Conservation (phyloP, 306 rosid species). For the Hippophae gyantsensis region DNA sequence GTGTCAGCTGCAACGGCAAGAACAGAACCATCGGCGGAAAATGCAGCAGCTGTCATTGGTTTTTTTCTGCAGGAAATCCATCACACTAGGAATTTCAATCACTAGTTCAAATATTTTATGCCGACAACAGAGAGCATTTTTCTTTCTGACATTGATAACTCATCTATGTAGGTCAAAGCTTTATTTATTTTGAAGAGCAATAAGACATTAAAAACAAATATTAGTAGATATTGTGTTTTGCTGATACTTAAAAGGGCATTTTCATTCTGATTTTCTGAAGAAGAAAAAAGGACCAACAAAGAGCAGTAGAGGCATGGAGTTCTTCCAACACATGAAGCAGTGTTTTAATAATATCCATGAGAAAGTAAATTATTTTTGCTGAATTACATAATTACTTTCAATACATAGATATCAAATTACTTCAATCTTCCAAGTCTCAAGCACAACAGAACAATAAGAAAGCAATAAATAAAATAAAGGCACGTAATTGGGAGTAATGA, state of each 20-base stretch:
- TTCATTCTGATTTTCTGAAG: not conserved
- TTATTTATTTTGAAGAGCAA: too few relatives aligned
- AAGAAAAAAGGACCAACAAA: not conserved
- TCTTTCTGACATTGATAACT: too few relatives aligned
- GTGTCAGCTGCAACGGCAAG: constrained; percentile 89
- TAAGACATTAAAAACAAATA: too few relatives aligned
- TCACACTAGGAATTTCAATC: constrained; percentile 15
- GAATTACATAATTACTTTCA: not conserved
- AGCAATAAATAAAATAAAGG: not conserved
- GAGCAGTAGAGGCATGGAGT: not conserved
- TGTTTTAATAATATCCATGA: not conserved
- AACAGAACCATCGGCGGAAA: constrained; percentile 90
- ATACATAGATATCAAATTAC: too few relatives aligned
- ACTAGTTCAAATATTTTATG: not conserved
- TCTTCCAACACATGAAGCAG: not conserved
- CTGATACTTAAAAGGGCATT: not conserved
- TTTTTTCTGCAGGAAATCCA: constrained; percentile 46
- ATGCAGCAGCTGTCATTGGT: constrained; percentile 80
- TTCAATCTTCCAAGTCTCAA: constrained; percentile 4
- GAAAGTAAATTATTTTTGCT: not conserved
- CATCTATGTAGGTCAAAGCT: too few relatives aligned
- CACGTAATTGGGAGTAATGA: constrained; percentile 6
- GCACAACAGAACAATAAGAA: constrained; percentile 3
- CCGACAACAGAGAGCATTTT: not conserved
- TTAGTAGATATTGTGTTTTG: not conserved